These are phyloP conservation scores for Eucalyptus cloeziana DNA, from an alignment of 345 rosid genomes.

Conservation along the genomic window DNA sequence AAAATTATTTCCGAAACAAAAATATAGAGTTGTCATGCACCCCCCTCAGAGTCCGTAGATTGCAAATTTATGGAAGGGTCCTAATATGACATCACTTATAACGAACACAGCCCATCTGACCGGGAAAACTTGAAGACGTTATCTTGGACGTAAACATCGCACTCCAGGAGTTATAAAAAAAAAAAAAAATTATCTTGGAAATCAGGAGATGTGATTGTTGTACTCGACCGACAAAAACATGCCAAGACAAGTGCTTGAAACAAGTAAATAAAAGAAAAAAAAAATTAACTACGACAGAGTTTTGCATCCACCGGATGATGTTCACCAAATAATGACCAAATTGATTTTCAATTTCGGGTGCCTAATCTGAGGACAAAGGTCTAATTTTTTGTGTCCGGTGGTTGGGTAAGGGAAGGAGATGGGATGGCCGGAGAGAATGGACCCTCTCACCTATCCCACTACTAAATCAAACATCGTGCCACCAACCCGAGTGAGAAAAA, in stretches of 20 bases:
- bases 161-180: background rate
- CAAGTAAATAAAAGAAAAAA: no score
- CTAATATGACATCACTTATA: background rate
- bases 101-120: background rate
- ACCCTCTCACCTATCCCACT: background rate
- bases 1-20: no score
- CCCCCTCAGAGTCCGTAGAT: background rate
- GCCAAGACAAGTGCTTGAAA: background rate
- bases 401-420: background rate
- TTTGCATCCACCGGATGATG: background rate
- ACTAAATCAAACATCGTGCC: background rate
- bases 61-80: background rate
- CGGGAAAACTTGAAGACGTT: background rate
- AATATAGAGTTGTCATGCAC: no score
- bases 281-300: no score
- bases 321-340: background rate
- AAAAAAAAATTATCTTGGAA: background rate
- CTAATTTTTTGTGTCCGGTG: background rate
- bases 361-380: background rate
- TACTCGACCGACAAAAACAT: background rate
- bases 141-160: background rate
- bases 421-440: background rate
- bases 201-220: background rate
- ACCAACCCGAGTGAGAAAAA: background rate
- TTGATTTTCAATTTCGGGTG: background rate